Percentiles rank a stretch among this genome's conserved stretches.
Conservation (phyloP, 805 yeast species). For the Tetrapisispora nanseiensis region DNA sequence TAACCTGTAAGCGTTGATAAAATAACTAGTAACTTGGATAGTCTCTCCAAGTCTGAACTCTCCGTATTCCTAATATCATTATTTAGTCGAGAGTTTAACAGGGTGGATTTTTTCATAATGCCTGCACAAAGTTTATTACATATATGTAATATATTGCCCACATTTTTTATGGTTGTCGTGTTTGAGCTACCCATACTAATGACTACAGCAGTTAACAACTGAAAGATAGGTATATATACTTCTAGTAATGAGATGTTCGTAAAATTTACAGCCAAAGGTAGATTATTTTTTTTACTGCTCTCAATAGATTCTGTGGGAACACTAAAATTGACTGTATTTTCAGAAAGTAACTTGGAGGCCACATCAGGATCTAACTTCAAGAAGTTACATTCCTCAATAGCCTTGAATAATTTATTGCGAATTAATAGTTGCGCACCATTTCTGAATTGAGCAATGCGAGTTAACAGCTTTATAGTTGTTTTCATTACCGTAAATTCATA, state of each 20-base stretch:
- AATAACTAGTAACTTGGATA: slow-evolving; percentile 47
- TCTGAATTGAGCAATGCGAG: slow-evolving; percentile 67
- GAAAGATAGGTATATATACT: slow-evolving; percentile 63
- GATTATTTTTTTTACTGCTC: slow-evolving; percentile 44
- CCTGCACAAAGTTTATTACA: slow-evolving; percentile 52
- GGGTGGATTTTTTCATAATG: slow-evolving; percentile 48
- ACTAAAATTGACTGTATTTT: slow-evolving; percentile 25
- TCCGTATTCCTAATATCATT: slow-evolving; percentile 13
- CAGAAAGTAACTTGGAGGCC: slow-evolving; percentile 48
- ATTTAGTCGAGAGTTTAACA: slow-evolving; percentile 25
- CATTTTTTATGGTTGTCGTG: slow-evolving; percentile 44
- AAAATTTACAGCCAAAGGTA: slow-evolving; percentile 24
- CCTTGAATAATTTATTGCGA: slow-evolving; percentile 61
- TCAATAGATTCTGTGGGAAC: slow-evolving; percentile 34
- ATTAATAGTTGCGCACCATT: slow-evolving; percentile 68
- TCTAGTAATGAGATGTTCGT: slow-evolving; percentile 49
- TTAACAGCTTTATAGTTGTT: slow-evolving; percentile 56
- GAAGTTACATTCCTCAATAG: slow-evolving; percentile 47
- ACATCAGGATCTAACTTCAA: slow-evolving; percentile 68
- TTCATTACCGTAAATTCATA: slow-evolving; percentile 74
- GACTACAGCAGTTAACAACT: slow-evolving; percentile 54
- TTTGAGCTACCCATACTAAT: slow-evolving; percentile 74
- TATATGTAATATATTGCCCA: slow-evolving; percentile 39
- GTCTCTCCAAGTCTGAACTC: slow-evolving; percentile 35
- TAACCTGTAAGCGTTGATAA: slow-evolving; percentile 40